Base-by-base conservation (phyloP, 1,139 yeast species). In the Geotrichum carabidarum region DNA sequence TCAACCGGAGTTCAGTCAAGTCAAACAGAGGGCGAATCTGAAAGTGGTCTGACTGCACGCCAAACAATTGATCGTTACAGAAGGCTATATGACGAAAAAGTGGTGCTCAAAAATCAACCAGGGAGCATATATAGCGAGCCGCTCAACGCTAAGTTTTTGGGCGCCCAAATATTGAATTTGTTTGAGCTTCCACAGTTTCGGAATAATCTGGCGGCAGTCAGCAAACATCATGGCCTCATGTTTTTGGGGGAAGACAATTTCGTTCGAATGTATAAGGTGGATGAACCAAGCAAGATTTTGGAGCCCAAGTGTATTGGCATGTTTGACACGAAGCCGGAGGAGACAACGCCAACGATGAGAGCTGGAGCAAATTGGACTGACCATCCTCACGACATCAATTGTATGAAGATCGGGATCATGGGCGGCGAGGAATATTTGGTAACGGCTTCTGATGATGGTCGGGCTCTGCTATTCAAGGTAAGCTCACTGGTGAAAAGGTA, bases 391-490 rank as follows among this genome's bases (percentile, higher is more conserved):
- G 75, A 82, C 0, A 74, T 83, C 47, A 84, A 84, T 60, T 77
- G 66, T 59, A 48, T 77, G 51, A 55, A 79, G 0, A 74, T 70
- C 50, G 62, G 0, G 60, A 58, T 34, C n/a, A 47, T 45, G 49
- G 45, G 22, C 35, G 50, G 34, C 15, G 44, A 42, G 2, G 74
- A 70, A 0, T 59, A 62, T 0, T 59, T 84, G 12, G 76, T 72
- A 0, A 75, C 74, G 1, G 80, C 84, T 42, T 62, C 74, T 32
- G 90, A 84, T 63, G 83, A 81, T 66, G 87, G 88, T 0, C 65
- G 78, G 15, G 69, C 80, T 0, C 60, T 77, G 57, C 62, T 83
- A 0, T 82, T 79, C 74, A 66, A 68, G 37, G 62, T 74, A 7
- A 70, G 70, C 0, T 65, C 52, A n/a, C 43, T 65, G 1, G 31